Evolutionary conservation across 116 monocot species (phyloP).

Genomic region (Trichopus zeylanicus): DNA sequence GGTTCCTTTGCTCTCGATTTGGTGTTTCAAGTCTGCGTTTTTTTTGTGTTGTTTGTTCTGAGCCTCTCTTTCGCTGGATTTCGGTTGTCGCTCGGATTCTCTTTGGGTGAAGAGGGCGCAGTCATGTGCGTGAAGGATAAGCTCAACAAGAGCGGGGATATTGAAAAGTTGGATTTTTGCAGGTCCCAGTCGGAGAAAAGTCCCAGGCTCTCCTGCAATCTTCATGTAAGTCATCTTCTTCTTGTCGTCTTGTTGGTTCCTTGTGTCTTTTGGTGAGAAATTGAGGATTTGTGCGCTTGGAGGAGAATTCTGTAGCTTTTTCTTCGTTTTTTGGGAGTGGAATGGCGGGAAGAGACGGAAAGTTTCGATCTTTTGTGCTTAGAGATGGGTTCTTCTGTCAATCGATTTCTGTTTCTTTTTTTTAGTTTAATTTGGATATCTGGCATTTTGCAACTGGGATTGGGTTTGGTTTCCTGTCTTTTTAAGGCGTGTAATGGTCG

Average conservation of each 20-base stretch:
- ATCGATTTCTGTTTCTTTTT: too few species aligned
- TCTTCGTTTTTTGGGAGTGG: neutral
- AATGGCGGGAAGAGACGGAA: neutral
- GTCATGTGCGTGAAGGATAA: slow-evolving; percentile 4
- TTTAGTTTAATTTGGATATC: too few species aligned
- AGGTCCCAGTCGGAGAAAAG: slow-evolving; percentile 1
- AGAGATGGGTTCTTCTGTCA: too few species aligned
- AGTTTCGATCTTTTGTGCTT: neutral
- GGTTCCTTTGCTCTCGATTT: too few species aligned
- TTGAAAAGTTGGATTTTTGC: slow-evolving; percentile 1
- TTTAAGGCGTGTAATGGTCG: too few species aligned
- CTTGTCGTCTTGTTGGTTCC: neutral
- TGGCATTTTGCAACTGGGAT: too few species aligned
- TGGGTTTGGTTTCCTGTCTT: too few species aligned
- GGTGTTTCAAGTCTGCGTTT: too few species aligned
- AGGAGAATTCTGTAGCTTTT: neutral
- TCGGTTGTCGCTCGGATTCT: neutral
- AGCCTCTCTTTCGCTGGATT: too few species aligned
- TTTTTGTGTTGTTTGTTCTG: too few species aligned
- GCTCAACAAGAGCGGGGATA: neutral
- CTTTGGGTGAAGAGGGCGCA: neutral
- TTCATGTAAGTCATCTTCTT: neutral
- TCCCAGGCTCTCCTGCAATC: neutral
- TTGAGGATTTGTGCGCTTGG: neutral
- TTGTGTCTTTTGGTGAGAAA: neutral